A percentile compares a stretch with the other conserved stretches of the same genome.
Conservation (phyloP, 345 rosid genomes). For the Schrenkiella parvula region DNA sequence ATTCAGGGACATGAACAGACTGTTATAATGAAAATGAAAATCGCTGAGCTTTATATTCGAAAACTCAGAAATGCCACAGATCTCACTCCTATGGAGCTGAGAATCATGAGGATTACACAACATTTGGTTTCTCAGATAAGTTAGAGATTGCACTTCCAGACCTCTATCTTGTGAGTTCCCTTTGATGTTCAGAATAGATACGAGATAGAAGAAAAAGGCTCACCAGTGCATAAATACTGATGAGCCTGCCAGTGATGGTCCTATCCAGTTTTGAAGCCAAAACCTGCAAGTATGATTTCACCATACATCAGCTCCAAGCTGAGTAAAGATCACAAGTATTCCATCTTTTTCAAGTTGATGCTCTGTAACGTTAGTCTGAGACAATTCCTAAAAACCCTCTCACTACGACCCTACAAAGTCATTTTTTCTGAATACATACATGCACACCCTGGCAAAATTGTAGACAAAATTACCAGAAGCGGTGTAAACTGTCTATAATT, state of each 20-base stretch:
- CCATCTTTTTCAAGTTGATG: slow-evolving; percentile 7
- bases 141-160: background rate
- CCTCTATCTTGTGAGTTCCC: background rate
- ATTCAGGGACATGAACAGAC: slow-evolving; percentile 17
- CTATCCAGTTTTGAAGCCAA: slow-evolving; percentile 99
- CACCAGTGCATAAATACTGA: slow-evolving; percentile 92
- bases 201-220: slow-evolving; percentile 23
- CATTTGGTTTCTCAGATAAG: background rate
- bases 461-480: slow-evolving; percentile 4
- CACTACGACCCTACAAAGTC: slow-evolving; percentile 10
- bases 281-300: slow-evolving; percentile 62
- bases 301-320: slow-evolving; percentile 34
- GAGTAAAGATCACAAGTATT: slow-evolving; percentile 17
- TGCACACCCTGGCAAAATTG: background rate
- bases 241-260: slow-evolving; percentile 86
- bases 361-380: slow-evolving; percentile 15
- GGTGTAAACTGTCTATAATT: background rate
- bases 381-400: slow-evolving; percentile 4
- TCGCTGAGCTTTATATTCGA: background rate
- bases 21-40: background rate
- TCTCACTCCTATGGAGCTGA: slow-evolving; percentile 8
- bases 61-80: slow-evolving; percentile 8
- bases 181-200: slow-evolving; percentile 5
- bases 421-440: slow-evolving; percentile 9
- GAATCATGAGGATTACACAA: background rate